These are phyloP conservation scores for Wickerhamiella dianesei DNA, from an alignment of 805 yeast species.

Conservation along the genomic window DNA sequence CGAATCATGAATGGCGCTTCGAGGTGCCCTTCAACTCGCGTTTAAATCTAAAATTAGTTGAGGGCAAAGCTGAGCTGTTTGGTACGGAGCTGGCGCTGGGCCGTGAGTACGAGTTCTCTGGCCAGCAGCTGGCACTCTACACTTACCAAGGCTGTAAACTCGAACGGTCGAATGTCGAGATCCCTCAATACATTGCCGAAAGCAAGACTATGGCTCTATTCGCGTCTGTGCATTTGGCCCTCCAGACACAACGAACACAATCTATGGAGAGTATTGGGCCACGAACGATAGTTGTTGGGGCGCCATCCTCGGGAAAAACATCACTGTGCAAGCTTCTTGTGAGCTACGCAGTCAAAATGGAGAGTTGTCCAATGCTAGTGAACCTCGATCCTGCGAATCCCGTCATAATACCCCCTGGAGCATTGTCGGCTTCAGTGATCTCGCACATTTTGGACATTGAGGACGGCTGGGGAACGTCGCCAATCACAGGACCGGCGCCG, in stretches of 20 bases:
- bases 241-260: constrained; percentile 40
- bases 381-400: constrained; percentile 68
- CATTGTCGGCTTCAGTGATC: constrained; percentile 68
- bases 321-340: constrained; percentile 52
- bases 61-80: constrained; percentile 77
- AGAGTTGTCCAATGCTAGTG: constrained; percentile 54
- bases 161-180: constrained; percentile 30
- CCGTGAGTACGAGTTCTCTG: constrained; percentile 43
- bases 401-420: constrained; percentile 67
- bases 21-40: constrained; percentile 45
- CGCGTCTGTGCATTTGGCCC: constrained; percentile 58
- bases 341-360: constrained; percentile 65
- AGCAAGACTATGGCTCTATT: constrained; percentile 54
- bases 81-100: constrained; percentile 85
- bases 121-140: constrained; percentile 40
- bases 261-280: constrained; percentile 7
- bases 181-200: constrained; percentile 49
- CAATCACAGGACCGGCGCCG: constrained; percentile 36
- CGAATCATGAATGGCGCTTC: constrained; percentile 57
- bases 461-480: constrained; percentile 64
- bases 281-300: constrained; percentile 49
- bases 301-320: constrained; percentile 64
- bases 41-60: constrained; percentile 37
- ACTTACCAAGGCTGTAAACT: constrained; percentile 56
- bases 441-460: constrained; percentile 72